Percentiles rank a stretch among this genome's conserved stretches.
Evolutionary conservation across 768 basidiomycete genomes (phyloP).

Genomic region (Rhizopogon vulgaris): DNA sequence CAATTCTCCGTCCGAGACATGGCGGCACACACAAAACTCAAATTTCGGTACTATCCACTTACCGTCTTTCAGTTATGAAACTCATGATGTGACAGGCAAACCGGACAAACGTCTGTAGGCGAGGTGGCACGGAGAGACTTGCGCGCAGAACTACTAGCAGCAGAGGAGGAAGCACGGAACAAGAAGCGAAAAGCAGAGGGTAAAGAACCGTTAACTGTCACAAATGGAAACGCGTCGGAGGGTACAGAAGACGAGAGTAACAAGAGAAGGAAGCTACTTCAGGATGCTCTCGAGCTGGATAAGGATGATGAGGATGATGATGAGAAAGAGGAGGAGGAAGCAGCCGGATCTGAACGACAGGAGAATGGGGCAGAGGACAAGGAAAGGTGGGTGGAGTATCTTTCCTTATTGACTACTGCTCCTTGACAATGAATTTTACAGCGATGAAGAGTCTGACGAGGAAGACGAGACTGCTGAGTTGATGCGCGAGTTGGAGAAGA

Average conservation of each 20-base stretch:
- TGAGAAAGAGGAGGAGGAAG: slow-evolving; percentile 33
- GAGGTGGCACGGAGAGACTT: slow-evolving; percentile 82
- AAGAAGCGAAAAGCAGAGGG: slow-evolving; percentile 93
- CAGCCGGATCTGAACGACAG: slow-evolving; percentile 28
- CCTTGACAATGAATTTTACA: slow-evolving; percentile 10
- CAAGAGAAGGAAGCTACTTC: slow-evolving; percentile 83
- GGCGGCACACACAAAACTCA: slow-evolving; percentile 94
- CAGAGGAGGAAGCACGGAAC: slow-evolving; percentile 82
- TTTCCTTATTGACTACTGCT: not conserved
- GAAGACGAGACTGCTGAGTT: slow-evolving; percentile 94
- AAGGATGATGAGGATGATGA: slow-evolving; percentile 84
- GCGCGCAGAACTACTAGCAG: slow-evolving; percentile 72
- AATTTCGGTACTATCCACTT: slow-evolving; percentile 65
- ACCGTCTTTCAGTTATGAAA: not conserved
- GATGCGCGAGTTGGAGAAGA: slow-evolving; percentile 95
- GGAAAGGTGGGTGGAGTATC: slow-evolving; percentile 38
- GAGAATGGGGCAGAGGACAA: slow-evolving; percentile 35
- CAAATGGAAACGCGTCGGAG: slow-evolving; percentile 26
- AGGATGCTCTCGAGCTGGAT: slow-evolving; percentile 83
- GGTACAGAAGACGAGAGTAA: slow-evolving; percentile 54
- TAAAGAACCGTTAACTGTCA: slow-evolving; percentile 31
- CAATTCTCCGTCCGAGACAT: slow-evolving; percentile 92
- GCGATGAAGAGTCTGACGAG: slow-evolving; percentile 55
- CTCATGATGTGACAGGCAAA: slow-evolving; percentile 46
- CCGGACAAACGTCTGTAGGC: slow-evolving; percentile 76